These are phyloP conservation scores for Kodamaea fukazawae DNA, from an alignment of 805 yeast species.

Conservation along the genomic window DNA sequence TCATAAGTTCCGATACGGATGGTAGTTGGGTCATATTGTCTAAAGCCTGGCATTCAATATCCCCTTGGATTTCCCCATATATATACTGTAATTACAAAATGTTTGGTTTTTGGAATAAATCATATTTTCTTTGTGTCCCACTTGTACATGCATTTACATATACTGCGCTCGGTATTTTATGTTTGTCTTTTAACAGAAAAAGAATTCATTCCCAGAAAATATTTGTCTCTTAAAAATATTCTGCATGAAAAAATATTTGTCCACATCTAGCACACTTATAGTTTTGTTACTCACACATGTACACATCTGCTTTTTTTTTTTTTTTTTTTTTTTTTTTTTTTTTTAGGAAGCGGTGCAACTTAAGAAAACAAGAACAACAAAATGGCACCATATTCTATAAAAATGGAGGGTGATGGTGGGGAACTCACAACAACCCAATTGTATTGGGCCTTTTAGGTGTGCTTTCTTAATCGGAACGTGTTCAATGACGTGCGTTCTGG, in stretches of 20 bases:
- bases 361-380: too few species aligned
- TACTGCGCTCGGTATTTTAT: constrained; percentile 2
- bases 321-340: too few species aligned
- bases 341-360: too few species aligned
- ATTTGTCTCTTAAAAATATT: not conserved
- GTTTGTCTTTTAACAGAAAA: not conserved
- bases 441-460: too few species aligned
- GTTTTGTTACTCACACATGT: not conserved
- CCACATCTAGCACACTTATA: not conserved
- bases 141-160: constrained; percentile 2
- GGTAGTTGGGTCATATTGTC: constrained; percentile 21
- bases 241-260: not conserved
- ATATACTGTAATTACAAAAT: constrained; percentile 9
- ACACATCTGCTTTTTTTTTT: too few species aligned
- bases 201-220: not conserved
- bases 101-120: not conserved
- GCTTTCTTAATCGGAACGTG: too few species aligned
- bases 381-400: too few species aligned
- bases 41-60: too few species aligned
- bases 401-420: too few species aligned
- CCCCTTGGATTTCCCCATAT: constrained; percentile 1
- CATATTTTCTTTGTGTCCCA: constrained; percentile 2
- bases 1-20: constrained; percentile 25
- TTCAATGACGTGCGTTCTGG: too few species aligned
- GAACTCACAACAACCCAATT: too few species aligned